Evolutionary conservation across 1,139 yeast species (phyloP).

Genomic region (Schwanniomyces etchellsii): DNA sequence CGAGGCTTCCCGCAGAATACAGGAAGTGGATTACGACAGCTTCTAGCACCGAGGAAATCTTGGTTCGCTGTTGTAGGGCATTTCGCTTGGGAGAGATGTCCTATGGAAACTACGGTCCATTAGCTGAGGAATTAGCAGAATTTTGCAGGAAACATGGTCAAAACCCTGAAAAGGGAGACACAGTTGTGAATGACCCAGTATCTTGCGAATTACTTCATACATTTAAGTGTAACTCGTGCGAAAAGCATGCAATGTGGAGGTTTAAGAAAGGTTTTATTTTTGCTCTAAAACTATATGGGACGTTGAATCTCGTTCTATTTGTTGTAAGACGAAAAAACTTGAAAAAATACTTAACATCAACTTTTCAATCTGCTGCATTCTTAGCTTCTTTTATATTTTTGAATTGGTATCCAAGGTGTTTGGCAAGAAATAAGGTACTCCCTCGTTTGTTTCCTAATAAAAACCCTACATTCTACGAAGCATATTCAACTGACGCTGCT

Average conservation of each 20-base stretch:
- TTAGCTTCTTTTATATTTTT: constrained; percentile 29
- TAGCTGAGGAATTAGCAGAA: constrained; percentile 16
- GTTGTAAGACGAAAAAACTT: constrained; percentile 8
- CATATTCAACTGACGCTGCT: constrained; percentile 28
- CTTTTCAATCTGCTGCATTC: constrained; percentile 30
- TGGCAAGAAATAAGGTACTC: constrained; percentile 26
- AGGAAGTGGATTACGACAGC: constrained; percentile 36
- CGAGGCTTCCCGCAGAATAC: constrained; percentile 28
- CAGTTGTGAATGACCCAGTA: constrained; percentile 21
- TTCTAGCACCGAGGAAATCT: constrained; percentile 31
- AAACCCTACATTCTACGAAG: constrained; percentile 17
- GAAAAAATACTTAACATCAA: constrained; percentile 7
- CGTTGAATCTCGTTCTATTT: constrained; percentile 15
- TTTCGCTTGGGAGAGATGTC: constrained; percentile 18
- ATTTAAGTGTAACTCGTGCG: constrained; percentile 27
- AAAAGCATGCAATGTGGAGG: constrained; percentile 29
- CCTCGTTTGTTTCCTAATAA: constrained; percentile 17
- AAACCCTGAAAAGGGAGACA: constrained; percentile 18
- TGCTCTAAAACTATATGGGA: constrained; percentile 23
- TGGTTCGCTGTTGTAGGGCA: constrained; percentile 22
- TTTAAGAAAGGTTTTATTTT: constrained; percentile 27
- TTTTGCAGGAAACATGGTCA: constrained; percentile 19
- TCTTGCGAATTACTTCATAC: constrained; percentile 34
- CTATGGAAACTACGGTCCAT: constrained; percentile 20
- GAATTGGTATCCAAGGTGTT: constrained; percentile 35